These are phyloP conservation scores for Aspergillus indologenus DNA, from an alignment of 495 filamentous ascomycete species.

Conservation along the genomic window DNA sequence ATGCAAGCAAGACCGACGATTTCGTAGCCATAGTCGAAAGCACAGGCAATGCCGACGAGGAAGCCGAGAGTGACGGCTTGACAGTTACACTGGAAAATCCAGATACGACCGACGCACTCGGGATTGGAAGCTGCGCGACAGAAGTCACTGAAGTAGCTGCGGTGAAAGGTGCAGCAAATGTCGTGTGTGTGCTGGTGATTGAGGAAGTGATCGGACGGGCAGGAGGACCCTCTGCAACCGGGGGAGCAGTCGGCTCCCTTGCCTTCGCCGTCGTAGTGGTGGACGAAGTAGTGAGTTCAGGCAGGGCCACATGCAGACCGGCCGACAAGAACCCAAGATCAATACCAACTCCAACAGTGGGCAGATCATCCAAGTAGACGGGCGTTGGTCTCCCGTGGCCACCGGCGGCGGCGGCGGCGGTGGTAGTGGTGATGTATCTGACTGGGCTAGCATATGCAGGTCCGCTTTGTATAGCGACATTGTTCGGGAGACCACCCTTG, in stretches of 20 bases:
- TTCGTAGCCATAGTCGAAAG: not conserved
- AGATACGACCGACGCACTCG: not conserved
- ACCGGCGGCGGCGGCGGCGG: constrained; percentile 10
- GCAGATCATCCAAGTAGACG: not conserved
- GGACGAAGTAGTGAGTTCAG: not conserved
- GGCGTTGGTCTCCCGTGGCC: constrained; percentile 3
- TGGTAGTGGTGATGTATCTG: constrained; percentile 15
- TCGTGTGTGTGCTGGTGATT: constrained; percentile 3
- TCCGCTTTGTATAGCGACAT: constrained; percentile 49
- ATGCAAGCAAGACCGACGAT: not conserved
- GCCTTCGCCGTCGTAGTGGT: constrained; percentile 1
- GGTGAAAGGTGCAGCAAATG: not conserved
- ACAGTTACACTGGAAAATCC: not conserved
- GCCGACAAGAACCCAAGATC: constrained; percentile 10
- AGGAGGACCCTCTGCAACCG: not conserved
- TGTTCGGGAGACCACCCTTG: constrained; percentile 49
- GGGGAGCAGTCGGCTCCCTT: not conserved
- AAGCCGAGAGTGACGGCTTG: not conserved
- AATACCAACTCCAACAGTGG: not conserved
- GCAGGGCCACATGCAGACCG: constrained; percentile 8
- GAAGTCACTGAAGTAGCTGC: constrained; percentile 5
- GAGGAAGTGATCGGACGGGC: not conserved
- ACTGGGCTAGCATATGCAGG: constrained; percentile 46
- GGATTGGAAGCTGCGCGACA: not conserved
- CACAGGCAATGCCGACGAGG: not conserved